Percentiles rank a stretch among this genome's conserved stretches.
These are phyloP conservation scores for Fraxinus greggii DNA, from an alignment of 305 asterid genomes.

Conservation along the genomic window DNA sequence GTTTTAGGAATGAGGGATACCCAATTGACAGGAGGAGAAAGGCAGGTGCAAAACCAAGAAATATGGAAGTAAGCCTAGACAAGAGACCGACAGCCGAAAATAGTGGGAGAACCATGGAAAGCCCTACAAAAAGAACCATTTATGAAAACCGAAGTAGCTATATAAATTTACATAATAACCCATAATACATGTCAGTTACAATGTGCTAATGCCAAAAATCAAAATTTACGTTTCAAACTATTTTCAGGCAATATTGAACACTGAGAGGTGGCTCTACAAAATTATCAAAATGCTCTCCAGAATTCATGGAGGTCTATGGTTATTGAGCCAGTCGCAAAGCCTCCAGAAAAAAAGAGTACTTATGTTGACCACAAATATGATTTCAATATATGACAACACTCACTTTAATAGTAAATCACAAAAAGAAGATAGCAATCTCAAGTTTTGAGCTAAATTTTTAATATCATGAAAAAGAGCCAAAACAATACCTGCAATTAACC, in stretches of 20 bases:
- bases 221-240: not conserved
- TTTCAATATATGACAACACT: not conserved
- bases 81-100: conserved; percentile 71
- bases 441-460: not conserved
- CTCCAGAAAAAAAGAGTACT: not conserved
- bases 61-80: conserved; percentile 80
- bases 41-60: conserved; percentile 92
- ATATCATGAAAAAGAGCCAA: conserved; percentile 16
- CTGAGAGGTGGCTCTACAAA: not conserved
- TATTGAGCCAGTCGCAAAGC: not conserved
- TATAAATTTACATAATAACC: not conserved
- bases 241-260: not conserved
- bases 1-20: conserved; percentile 43
- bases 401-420: not conserved
- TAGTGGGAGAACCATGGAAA: conserved; percentile 81
- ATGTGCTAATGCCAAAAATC: not conserved
- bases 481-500: conserved; percentile 83
- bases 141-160: conserved; percentile 16
- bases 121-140: conserved; percentile 42
- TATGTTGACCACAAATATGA: not conserved
- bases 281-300: not conserved
- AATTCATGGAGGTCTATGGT: not conserved
- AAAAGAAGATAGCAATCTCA: not conserved
- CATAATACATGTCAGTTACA: not conserved
- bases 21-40: conserved; percentile 93